These are phyloP conservation scores for Paramarasmius palmivorus DNA, from an alignment of 1,284 basidiomycete genomes.

Conservation along the genomic window DNA sequence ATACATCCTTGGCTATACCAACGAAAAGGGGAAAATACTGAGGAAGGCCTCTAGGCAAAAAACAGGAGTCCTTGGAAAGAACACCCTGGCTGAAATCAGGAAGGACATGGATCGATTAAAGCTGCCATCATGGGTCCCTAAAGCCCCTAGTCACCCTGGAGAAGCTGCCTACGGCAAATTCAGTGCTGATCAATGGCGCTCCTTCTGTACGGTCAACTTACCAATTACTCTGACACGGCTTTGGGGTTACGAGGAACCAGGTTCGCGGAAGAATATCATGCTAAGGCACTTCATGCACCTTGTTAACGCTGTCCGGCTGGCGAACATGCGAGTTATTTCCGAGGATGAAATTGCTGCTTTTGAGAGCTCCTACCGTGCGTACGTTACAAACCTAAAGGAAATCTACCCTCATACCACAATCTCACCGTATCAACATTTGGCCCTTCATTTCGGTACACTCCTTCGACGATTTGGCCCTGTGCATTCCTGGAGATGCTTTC, in stretches of 20 bases:
- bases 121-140: conserved; percentile 30
- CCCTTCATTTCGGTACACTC: conserved; percentile 30
- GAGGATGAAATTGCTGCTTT: conserved; percentile 20
- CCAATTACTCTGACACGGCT: conserved; percentile 32
- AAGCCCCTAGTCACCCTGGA: conserved; percentile 30
- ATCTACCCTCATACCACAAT: conserved; percentile 31
- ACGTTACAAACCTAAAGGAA: conserved; percentile 26
- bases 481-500: conserved; percentile 34
- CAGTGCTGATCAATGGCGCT: conserved; percentile 39
- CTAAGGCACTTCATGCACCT: conserved; percentile 40
- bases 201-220: conserved; percentile 28
- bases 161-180: conserved; percentile 30
- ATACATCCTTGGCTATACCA: too few relatives aligned
- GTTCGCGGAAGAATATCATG: conserved; percentile 26
- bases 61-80: conserved; percentile 25
- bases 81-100: conserved; percentile 24
- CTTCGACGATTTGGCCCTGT: conserved; percentile 33
- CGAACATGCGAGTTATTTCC: conserved; percentile 22
- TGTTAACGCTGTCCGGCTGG: conserved; percentile 32
- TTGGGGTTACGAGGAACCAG: conserved; percentile 29
- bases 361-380: conserved; percentile 27
- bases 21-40: too few relatives aligned
- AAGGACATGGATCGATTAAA: conserved; percentile 25
- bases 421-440: conserved; percentile 38
- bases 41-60: too few relatives aligned